Percentiles rank a stretch among this genome's conserved stretches.
Evolutionary conservation across 2,329 filamentous ascomycete genomes (phyloP).

Genomic region (Herpotrichia juniperi): DNA sequence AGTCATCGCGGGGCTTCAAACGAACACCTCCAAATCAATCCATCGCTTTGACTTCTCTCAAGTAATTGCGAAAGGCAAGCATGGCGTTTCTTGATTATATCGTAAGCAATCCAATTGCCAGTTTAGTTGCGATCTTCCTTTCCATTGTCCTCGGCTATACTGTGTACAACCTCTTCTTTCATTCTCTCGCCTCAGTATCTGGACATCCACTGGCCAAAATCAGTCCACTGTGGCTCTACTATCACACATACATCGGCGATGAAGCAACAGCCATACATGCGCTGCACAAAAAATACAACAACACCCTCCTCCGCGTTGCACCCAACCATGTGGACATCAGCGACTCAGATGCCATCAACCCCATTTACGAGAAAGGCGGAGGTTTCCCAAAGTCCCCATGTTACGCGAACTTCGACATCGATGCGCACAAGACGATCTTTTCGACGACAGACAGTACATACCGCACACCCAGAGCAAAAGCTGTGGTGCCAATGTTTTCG

Average conservation of each 20-base stretch:
- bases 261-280: slow-evolving; percentile 27
- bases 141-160: slow-evolving; percentile 10
- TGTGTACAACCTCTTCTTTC: slow-evolving; percentile 29
- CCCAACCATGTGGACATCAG: slow-evolving; percentile 35
- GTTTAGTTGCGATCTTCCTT: too few relatives aligned
- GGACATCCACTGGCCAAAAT: slow-evolving; percentile 28
- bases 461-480: slow-evolving; percentile 55
- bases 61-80: too few relatives aligned
- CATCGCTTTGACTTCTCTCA: too few relatives aligned
- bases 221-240: slow-evolving; percentile 33
- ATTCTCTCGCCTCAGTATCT: slow-evolving; percentile 29
- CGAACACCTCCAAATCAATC: too few relatives aligned
- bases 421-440: slow-evolving; percentile 62
- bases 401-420: slow-evolving; percentile 64
- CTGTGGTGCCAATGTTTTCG: slow-evolving; percentile 57
- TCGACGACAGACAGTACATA: slow-evolving; percentile 51
- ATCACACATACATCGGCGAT: slow-evolving; percentile 35
- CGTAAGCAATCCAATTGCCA: too few relatives aligned
- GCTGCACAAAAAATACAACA: slow-evolving; percentile 30
- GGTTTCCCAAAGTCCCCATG: slow-evolving; percentile 60
- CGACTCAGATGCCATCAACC: slow-evolving; percentile 48
- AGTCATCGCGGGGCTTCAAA: too few relatives aligned
- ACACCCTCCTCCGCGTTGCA: slow-evolving; percentile 29
- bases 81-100: too few relatives aligned
- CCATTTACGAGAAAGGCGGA: slow-evolving; percentile 59